A percentile compares a stretch with the other conserved stretches of the same genome.
phyloP scores from a whole-genome alignment of 768 basidiomycete species.

The Phlebiopsis gigantea region DNA sequence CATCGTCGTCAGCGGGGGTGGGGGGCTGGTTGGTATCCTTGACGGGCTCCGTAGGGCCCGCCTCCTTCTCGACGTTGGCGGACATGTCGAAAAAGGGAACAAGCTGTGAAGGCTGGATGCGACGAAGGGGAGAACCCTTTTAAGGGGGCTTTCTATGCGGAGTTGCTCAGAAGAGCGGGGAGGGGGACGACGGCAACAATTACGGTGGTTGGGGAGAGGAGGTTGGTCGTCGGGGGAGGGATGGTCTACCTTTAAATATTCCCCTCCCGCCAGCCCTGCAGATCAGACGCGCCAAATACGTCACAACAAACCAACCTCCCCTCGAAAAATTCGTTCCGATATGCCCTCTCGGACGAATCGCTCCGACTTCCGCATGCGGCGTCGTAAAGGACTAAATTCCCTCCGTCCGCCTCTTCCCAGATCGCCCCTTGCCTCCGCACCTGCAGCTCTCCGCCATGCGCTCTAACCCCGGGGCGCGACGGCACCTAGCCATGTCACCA shows the following conservation, averaged over 20 bases:
- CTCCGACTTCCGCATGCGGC: neutral
- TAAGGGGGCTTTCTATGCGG: conserved; percentile 10
- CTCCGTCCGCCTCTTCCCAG: neutral
- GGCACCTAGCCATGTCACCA: neutral
- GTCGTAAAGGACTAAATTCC: neutral
- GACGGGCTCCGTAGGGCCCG: conserved; percentile 41
- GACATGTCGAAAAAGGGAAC: conserved; percentile 26
- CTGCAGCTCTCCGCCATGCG: conserved; percentile 2
- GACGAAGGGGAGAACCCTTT: conserved; percentile 16
- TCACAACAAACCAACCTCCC: conserved; percentile 7
- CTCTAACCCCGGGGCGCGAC: conserved; percentile 4
- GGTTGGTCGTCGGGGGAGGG: conserved; percentile 8
- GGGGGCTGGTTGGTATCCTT: conserved; percentile 37
- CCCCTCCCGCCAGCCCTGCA: conserved; percentile 10
- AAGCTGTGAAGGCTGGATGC: conserved; percentile 15
- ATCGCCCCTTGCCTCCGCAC: neutral
- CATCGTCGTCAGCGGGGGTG: conserved; percentile 12
- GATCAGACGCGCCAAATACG: conserved; percentile 11
- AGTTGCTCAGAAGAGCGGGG: conserved; percentile 13
- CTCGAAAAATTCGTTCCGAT: conserved; percentile 9
- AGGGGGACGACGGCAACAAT: conserved; percentile 12
- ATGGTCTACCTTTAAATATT: conserved; percentile 9
- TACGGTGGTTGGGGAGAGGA: conserved; percentile 13
- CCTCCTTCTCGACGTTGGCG: conserved; percentile 59
- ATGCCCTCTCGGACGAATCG: conserved; percentile 40